A percentile compares a stretch with the other conserved stretches of the same genome.
Conservation (phyloP, 1,284 basidiomycete species). For the Marasmius oreades region DNA sequence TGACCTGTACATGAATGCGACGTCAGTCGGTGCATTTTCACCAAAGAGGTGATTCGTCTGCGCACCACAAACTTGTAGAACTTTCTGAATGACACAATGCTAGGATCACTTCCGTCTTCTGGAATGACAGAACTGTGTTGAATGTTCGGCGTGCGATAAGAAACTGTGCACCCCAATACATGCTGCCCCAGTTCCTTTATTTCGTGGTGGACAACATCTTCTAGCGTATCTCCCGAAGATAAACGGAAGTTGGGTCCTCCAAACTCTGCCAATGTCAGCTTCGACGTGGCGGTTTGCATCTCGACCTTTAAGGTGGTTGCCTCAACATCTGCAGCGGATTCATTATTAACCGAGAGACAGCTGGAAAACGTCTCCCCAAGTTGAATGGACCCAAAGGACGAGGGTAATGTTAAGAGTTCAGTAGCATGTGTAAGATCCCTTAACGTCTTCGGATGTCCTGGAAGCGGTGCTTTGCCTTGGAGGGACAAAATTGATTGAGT, state of each 20-base stretch:
- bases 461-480: conserved; percentile 64
- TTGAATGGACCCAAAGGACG: conserved; percentile 76
- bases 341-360: conserved; percentile 77
- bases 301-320: conserved; percentile 62
- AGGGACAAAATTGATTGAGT: conserved; percentile 74
- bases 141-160: conserved; percentile 62
- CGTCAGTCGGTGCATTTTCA: neutral
- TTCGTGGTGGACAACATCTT: conserved; percentile 69
- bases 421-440: conserved; percentile 71
- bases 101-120: conserved; percentile 52
- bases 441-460: conserved; percentile 74
- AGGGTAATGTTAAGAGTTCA: conserved; percentile 69
- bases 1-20: conserved; percentile 50
- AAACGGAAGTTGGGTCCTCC: conserved; percentile 50
- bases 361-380: conserved; percentile 80
- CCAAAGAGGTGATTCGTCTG: conserved; percentile 15
- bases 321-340: conserved; percentile 56
- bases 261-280: conserved; percentile 58
- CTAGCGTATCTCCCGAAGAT: conserved; percentile 53
- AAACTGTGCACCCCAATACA: conserved; percentile 72
- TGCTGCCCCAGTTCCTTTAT: conserved; percentile 84
- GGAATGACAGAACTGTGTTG: conserved; percentile 40
- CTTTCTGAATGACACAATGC: conserved; percentile 72
- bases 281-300: conserved; percentile 73
- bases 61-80: conserved; percentile 87